Evolutionary conservation across 2,329 filamentous ascomycete species (phyloP).

Genomic region (Botrytis squamosa): DNA sequence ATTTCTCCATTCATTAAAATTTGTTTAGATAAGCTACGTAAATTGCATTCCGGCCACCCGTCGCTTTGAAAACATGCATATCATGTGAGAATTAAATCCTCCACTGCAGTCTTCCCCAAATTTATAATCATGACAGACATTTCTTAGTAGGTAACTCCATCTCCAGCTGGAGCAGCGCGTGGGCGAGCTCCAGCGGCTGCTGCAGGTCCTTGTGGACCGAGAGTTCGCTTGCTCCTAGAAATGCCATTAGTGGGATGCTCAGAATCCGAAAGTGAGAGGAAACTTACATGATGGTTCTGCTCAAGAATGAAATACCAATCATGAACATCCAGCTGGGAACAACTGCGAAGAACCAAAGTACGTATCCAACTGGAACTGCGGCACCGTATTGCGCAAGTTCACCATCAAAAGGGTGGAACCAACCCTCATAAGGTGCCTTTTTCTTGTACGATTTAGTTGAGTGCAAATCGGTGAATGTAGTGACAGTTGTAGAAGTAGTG

Average conservation of each 20-base stretch:
- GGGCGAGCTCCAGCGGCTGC: conserved; percentile 26
- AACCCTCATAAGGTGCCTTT: conserved; percentile 55
- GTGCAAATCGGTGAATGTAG: conserved; percentile 61
- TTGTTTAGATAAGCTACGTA: conserved; percentile 4
- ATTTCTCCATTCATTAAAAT: conserved; percentile 18
- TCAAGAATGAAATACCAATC: conserved; percentile 71
- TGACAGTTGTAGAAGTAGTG: conserved; percentile 63
- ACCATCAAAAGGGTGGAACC: conserved; percentile 76
- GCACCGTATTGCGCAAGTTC: conserved; percentile 60
- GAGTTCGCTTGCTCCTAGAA: conserved; percentile 25
- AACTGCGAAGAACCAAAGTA: conserved; percentile 64
- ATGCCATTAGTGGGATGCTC: conserved; percentile 21
- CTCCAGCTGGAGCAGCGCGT: conserved; percentile 32
- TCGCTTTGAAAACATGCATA: not conserved
- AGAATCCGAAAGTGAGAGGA: not conserved
- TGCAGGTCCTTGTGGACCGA: conserved; percentile 26
- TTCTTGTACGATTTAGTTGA: conserved; percentile 52
- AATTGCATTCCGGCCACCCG: not conserved
- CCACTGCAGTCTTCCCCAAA: no score
- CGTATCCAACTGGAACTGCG: conserved; percentile 63
- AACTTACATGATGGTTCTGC: conserved; percentile 73
- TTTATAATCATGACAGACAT: not conserved
- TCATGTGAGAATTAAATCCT: not conserved
- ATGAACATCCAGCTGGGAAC: conserved; percentile 76
- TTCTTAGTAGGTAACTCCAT: conserved; percentile 28